A percentile compares a stretch with the other conserved stretches of the same genome.
phyloP scores from a whole-genome alignment of 345 rosid species.

The Populus alba region DNA sequence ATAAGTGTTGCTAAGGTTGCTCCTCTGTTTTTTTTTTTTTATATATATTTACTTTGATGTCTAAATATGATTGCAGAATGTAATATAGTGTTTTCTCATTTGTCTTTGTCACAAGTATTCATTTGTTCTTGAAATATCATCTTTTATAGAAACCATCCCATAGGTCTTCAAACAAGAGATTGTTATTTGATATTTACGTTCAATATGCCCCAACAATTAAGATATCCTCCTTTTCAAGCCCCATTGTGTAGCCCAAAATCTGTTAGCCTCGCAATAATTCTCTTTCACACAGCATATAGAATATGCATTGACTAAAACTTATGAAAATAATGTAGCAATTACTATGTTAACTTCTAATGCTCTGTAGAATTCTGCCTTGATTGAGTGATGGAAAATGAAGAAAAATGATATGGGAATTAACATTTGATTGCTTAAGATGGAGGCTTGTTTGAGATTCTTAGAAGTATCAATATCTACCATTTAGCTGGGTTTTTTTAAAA shows the following conservation, averaged over 20 bases:
- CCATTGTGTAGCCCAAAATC: not conserved
- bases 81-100: not conserved
- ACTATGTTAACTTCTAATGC: not conserved
- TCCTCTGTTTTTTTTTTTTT: not conserved
- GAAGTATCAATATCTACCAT: no score
- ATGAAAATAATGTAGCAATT: not conserved
- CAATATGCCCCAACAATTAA: not conserved
- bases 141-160: not conserved
- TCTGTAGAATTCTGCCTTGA: not conserved
- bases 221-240: not conserved
- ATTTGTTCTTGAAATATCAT: not conserved
- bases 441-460: no score
- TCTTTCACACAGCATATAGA: not conserved
- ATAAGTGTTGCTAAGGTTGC: conserved; percentile 94
- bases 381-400: not conserved
- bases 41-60: not conserved
- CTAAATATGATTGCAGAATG: not conserved
- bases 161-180: not conserved
- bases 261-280: not conserved
- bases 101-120: not conserved
- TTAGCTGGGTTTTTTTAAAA: no score
- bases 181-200: not conserved
- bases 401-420: not conserved
- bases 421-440: not conserved
- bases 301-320: no score